Conservation (phyloP, 257 asterid genomes). For the Solanum clarkiae region DNA sequence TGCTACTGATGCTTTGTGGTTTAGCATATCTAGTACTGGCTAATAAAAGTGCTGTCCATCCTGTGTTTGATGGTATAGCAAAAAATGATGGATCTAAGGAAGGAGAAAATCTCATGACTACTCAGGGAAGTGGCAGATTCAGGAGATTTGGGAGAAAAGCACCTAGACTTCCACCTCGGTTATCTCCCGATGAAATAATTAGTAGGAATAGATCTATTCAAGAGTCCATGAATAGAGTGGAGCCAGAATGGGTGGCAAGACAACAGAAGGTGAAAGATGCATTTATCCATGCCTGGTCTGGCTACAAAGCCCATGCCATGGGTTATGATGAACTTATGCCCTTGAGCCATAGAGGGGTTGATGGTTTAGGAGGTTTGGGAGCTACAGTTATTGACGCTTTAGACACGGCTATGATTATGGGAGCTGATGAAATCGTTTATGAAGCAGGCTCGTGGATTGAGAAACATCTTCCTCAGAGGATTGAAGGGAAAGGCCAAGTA, state of each 20-base stretch:
- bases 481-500: conserved; percentile 68
- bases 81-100: conserved; percentile 30
- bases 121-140: conserved; percentile 37
- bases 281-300: conserved; percentile 93
- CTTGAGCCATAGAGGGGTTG: conserved; percentile 60
- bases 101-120: conserved; percentile 25
- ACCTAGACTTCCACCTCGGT: conserved; percentile 77
- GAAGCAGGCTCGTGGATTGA: conserved; percentile 96
- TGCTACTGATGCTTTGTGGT: conserved; percentile 63
- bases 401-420: conserved; percentile 96
- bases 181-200: conserved; percentile 78
- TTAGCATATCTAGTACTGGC: conserved; percentile 50
- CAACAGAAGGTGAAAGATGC: conserved; percentile 76
- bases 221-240: conserved; percentile 16
- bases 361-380: conserved; percentile 92
- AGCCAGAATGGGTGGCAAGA: conserved; percentile 52
- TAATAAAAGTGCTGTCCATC: conserved; percentile 24
- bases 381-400: conserved; percentile 91
- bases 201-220: conserved; percentile 30
- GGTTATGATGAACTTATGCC: conserved; percentile 98
- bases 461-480: conserved; percentile 55
- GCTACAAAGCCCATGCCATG: conserved; percentile 63
- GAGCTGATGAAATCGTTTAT: conserved; percentile 50
- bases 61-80: conserved; percentile 19
- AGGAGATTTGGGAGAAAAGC: conserved; percentile 65